Percentiles rank a stretch among this genome's conserved stretches.
Conservation (phyloP, 1,284 basidiomycete genomes). For the Taiwanofungus camphoratus region DNA sequence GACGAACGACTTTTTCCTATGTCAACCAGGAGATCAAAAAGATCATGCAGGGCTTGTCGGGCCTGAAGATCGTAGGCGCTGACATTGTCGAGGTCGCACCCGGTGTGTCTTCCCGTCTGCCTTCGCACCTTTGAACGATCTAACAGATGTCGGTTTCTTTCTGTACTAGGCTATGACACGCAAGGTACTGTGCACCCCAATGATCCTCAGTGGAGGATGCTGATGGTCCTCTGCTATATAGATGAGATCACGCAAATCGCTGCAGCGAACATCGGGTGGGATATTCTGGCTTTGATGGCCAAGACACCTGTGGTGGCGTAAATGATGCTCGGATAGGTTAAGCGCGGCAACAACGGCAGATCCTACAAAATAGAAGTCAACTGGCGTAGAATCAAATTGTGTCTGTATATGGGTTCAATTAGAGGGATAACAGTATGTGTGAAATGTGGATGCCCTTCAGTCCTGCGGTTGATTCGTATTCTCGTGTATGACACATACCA, state of each 20-base stretch:
- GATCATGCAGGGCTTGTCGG: conserved; percentile 32
- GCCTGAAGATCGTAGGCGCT: conserved; percentile 35
- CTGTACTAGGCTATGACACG: conserved; percentile 22
- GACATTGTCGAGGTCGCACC: conserved; percentile 37
- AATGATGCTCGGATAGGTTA: not conserved
- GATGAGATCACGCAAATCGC: conserved; percentile 32
- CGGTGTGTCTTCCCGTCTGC: conserved; percentile 13
- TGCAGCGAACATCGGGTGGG: conserved; percentile 30
- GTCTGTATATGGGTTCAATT: too few relatives aligned
- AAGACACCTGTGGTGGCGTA: conserved; percentile 23
- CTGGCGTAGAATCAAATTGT: too few relatives aligned
- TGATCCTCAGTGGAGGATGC: not conserved
- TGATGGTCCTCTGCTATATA: conserved; percentile 4
- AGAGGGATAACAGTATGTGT: too few relatives aligned
- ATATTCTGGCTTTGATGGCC: conserved; percentile 29
- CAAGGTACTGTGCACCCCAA: conserved; percentile 18
- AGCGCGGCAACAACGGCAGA: not conserved
- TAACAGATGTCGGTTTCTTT: not conserved
- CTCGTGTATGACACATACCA: too few relatives aligned
- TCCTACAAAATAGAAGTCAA: too few relatives aligned
- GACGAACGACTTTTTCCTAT: not conserved
- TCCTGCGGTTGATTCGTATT: too few relatives aligned
- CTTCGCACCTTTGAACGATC: not conserved
- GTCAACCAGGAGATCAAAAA: conserved; percentile 31
- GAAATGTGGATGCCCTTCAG: too few relatives aligned